These are phyloP conservation scores for Euphorbia celastroides DNA, from an alignment of 441 rosid genomes.

Conservation along the genomic window DNA sequence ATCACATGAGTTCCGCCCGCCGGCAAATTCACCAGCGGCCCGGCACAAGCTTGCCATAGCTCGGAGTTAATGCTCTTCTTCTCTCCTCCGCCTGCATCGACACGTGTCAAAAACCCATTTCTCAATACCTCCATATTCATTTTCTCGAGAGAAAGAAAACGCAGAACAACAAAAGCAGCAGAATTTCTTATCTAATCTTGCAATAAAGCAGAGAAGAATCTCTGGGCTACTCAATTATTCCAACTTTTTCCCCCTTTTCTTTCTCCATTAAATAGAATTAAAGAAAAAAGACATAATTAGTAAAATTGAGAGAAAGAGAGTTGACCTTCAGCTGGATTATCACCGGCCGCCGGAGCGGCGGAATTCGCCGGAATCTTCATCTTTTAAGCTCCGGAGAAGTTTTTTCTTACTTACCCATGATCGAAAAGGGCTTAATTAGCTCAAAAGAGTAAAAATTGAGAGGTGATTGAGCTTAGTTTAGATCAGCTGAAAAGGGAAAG, in stretches of 20 bases:
- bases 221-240: not conserved
- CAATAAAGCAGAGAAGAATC: slow-evolving; percentile 1
- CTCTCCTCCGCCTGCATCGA: slow-evolving; percentile 31
- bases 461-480: not conserved
- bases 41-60: slow-evolving; percentile 73
- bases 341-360: slow-evolving; percentile 14
- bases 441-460: not conserved
- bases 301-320: not conserved
- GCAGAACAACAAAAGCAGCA: not conserved
- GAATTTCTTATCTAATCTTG: not conserved
- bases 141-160: slow-evolving; percentile 1
- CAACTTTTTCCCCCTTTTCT: not conserved
- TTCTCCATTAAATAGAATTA: not conserved
- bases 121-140: slow-evolving; percentile 12
- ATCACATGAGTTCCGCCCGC: slow-evolving; percentile 51
- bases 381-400: not conserved
- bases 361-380: slow-evolving; percentile 20
- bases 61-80: slow-evolving; percentile 60
- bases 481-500: not conserved
- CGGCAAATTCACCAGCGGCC: slow-evolving; percentile 56
- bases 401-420: slow-evolving; percentile 11
- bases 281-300: not conserved
- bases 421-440: not conserved
- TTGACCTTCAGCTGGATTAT: slow-evolving; percentile 36
- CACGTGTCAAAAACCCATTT: slow-evolving; percentile 19